phyloP scores from a whole-genome alignment of 1,284 basidiomycete genomes.

The Ceratobasidium theobromae region DNA sequence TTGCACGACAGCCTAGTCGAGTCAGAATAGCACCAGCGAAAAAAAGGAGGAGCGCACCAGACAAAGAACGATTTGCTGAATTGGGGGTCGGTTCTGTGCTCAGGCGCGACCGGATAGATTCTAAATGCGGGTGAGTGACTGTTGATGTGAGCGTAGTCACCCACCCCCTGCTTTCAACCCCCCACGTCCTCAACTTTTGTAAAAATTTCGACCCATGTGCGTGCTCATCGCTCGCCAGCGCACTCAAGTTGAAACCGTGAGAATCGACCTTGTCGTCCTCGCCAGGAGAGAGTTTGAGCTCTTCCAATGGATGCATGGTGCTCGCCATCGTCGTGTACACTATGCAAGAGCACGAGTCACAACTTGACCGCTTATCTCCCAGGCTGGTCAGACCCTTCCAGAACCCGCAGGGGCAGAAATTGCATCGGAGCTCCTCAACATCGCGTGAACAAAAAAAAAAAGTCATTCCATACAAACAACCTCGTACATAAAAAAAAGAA shows the following conservation, averaged over 20 bases:
- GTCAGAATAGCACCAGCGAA: not conserved
- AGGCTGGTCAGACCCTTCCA: not conserved
- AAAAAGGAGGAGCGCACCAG: conserved; percentile 46
- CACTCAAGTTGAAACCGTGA: conserved; percentile 17
- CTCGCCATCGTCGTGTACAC: conserved; percentile 12
- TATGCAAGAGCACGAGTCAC: not conserved
- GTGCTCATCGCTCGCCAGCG: conserved; percentile 5
- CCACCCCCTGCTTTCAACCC: conserved; percentile 24
- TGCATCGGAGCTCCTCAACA: not conserved
- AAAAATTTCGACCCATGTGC: not conserved
- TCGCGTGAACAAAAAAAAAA: not conserved
- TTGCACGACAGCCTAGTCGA: conserved; percentile 57
- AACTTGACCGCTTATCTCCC: not conserved
- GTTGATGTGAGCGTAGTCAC: not conserved
- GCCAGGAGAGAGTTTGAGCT: not conserved
- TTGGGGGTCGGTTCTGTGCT: conserved; percentile 60
- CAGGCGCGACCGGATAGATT: conserved; percentile 53
- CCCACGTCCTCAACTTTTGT: conserved; percentile 8
- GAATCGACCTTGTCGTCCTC: conserved; percentile 14
- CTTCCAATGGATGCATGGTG: not conserved
- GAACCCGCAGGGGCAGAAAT: not conserved
- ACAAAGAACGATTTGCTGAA: conserved; percentile 74
- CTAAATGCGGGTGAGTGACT: conserved; percentile 40
- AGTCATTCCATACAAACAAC: not conserved
- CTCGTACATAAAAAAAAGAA: too few relatives aligned